Percentiles rank a stretch among this genome's conserved stretches.
Conservation (phyloP, 345 rosid genomes). For the Sonneratia caseolaris region DNA sequence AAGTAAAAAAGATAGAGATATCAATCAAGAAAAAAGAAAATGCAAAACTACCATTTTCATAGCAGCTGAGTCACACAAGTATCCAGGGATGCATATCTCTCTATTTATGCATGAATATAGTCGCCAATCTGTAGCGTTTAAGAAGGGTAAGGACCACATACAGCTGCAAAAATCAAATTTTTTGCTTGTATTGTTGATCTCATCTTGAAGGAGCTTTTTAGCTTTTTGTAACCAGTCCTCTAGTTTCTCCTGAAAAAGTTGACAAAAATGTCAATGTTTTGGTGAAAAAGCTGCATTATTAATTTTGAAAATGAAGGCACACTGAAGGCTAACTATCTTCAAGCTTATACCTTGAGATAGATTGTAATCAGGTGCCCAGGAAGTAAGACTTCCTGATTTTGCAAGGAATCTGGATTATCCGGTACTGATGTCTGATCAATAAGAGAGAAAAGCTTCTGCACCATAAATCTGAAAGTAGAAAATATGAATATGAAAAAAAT, state of each 20-base stretch:
- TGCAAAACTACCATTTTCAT: not conserved
- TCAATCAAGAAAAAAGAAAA: not conserved
- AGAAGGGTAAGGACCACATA: slow-evolving; percentile 20
- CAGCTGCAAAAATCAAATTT: slow-evolving; percentile 46
- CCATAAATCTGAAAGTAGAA: slow-evolving; percentile 56
- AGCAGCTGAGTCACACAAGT: not conserved
- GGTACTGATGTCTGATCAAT: slow-evolving; percentile 79
- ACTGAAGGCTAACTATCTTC: not conserved
- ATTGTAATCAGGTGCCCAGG: slow-evolving; percentile 88
- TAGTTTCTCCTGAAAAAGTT: slow-evolving; percentile 64
- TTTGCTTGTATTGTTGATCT: slow-evolving; percentile 29
- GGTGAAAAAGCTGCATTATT: not conserved
- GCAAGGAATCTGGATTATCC: slow-evolving; percentile 90
- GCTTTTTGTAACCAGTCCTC: slow-evolving; percentile 83
- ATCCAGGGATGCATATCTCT: not conserved
- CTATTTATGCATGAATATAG: not conserved
- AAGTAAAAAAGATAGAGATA: not conserved
- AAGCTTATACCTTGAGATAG: slow-evolving; percentile 64
- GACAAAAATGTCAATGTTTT: not conserved
- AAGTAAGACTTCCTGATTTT: slow-evolving; percentile 90
- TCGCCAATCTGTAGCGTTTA: not conserved
- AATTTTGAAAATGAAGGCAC: not conserved
- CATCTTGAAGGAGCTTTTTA: slow-evolving; percentile 58
- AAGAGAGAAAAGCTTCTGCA: slow-evolving; percentile 94
- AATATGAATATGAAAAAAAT: slow-evolving; percentile 4